Percentiles rank a stretch among this genome's conserved stretches.
Conservation (phyloP, 768 basidiomycete genomes). For the Paxillus ammoniavirescens region DNA sequence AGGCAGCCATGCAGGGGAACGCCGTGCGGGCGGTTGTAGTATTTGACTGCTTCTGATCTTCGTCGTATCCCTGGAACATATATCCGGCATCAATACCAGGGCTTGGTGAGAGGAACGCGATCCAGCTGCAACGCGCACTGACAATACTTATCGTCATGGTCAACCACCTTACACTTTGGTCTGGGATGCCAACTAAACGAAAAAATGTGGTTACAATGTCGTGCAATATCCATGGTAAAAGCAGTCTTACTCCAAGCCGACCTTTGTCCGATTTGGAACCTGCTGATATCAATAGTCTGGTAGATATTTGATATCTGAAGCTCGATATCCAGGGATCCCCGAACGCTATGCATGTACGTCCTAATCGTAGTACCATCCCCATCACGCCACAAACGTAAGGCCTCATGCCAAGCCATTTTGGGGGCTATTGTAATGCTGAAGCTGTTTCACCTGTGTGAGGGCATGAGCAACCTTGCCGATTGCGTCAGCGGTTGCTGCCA, state of each 20-base stretch:
- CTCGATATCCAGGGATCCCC: neutral
- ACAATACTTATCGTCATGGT: neutral
- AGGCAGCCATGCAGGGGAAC: slow-evolving; percentile 22
- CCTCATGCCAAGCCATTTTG: slow-evolving; percentile 8
- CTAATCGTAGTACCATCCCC: neutral
- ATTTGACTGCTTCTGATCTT: neutral
- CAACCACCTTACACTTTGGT: neutral
- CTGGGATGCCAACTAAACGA: neutral
- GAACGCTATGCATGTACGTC: neutral
- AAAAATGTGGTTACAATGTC: neutral
- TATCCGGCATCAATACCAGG: neutral
- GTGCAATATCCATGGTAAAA: neutral
- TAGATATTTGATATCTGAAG: neutral
- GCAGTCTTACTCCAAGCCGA: neutral
- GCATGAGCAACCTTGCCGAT: slow-evolving; percentile 66
- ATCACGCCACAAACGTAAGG: slow-evolving; percentile 9
- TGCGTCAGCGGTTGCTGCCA: slow-evolving; percentile 64
- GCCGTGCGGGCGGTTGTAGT: slow-evolving; percentile 22
- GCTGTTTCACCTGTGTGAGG: slow-evolving; percentile 54
- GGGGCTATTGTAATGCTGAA: slow-evolving; percentile 40
- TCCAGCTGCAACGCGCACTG: neutral
- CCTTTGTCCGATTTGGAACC: neutral
- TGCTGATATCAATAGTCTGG: neutral
- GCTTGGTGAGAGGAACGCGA: slow-evolving; percentile 10
- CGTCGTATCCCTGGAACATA: neutral